These are phyloP conservation scores for Fusarium phyllophilum DNA, from an alignment of 2,329 filamentous ascomycete genomes.

Conservation along the genomic window DNA sequence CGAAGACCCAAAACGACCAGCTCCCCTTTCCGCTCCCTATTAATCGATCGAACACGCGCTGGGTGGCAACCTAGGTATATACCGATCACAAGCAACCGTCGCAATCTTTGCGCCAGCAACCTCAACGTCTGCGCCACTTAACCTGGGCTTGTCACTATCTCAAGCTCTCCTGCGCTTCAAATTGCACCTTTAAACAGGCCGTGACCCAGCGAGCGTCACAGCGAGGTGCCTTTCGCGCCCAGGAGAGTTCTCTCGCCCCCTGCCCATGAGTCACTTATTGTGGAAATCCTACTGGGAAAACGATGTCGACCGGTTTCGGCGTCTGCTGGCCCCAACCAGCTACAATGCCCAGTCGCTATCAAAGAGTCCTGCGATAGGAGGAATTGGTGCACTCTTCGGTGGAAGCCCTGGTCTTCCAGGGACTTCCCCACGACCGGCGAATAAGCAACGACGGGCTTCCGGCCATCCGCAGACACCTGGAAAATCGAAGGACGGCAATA, in stretches of 20 bases:
- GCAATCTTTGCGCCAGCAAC: slow-evolving; percentile 23
- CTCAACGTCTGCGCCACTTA: background rate
- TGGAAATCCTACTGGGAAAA: slow-evolving; percentile 98
- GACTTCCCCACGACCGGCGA: slow-evolving; percentile 60
- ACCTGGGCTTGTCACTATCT: slow-evolving; percentile 1
- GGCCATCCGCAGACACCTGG: slow-evolving; percentile 57
- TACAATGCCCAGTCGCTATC: slow-evolving; percentile 64
- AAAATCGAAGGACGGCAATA: slow-evolving; percentile 57
- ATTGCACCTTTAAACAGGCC: slow-evolving; percentile 87
- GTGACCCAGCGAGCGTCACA: slow-evolving; percentile 85
- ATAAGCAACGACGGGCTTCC: slow-evolving; percentile 64
- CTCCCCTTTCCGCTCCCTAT: slow-evolving; percentile 16
- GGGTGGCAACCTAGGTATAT: slow-evolving; percentile 40
- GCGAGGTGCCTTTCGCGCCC: slow-evolving; percentile 79
- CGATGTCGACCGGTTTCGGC: slow-evolving; percentile 95
- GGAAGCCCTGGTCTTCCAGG: slow-evolving; percentile 55
- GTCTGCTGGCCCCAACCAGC: slow-evolving; percentile 80
- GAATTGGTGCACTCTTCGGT: slow-evolving; percentile 46
- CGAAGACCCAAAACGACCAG: slow-evolving; percentile 1
- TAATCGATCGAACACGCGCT: slow-evolving; percentile 18
- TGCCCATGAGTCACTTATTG: slow-evolving; percentile 91
- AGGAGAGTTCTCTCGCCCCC: slow-evolving; percentile 48
- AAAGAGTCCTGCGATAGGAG: slow-evolving; percentile 62
- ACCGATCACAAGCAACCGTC: slow-evolving; percentile 19
- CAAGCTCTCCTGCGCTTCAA: slow-evolving; percentile 49